These are phyloP conservation scores for Peronospora belbahrii DNA, from an alignment of 352 stramenopile species.

Conservation along the genomic window DNA sequence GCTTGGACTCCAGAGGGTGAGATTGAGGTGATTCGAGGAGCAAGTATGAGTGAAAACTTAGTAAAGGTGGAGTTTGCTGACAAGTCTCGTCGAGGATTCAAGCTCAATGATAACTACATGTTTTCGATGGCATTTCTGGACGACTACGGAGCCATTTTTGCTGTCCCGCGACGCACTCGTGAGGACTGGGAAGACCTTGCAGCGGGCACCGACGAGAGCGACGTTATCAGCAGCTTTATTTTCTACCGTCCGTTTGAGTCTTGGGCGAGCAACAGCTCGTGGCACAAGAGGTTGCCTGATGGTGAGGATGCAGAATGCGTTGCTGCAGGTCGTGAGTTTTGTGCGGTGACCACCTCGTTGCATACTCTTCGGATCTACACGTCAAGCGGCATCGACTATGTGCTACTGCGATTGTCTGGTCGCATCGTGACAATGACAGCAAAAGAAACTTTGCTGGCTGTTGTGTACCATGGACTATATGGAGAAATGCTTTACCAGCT, in stretches of 20 bases:
- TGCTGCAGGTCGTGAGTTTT: conserved; percentile 52
- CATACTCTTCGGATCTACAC: conserved; percentile 70
- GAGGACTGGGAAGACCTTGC: conserved; percentile 62
- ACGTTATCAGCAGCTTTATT: conserved; percentile 60
- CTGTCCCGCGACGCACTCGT: conserved; percentile 43
- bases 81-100: conserved; percentile 77
- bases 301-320: conserved; percentile 72
- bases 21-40: conserved; percentile 71
- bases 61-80: conserved; percentile 77
- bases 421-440: conserved; percentile 71
- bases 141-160: conserved; percentile 69
- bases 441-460: conserved; percentile 42
- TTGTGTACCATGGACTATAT: conserved; percentile 53
- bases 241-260: conserved; percentile 84
- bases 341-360: conserved; percentile 64
- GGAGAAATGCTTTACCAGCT: conserved; percentile 50
- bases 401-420: conserved; percentile 46
- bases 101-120: conserved; percentile 81
- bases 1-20: conserved; percentile 71
- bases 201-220: conserved; percentile 22
- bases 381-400: conserved; percentile 56
- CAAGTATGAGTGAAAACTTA: conserved; percentile 58
- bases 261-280: conserved; percentile 74
- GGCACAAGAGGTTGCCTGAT: conserved; percentile 58
- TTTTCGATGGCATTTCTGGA: conserved; percentile 73